phyloP scores from a whole-genome alignment of 192 early-diverging fungal genomes.

The Coemansia sp. region DNA sequence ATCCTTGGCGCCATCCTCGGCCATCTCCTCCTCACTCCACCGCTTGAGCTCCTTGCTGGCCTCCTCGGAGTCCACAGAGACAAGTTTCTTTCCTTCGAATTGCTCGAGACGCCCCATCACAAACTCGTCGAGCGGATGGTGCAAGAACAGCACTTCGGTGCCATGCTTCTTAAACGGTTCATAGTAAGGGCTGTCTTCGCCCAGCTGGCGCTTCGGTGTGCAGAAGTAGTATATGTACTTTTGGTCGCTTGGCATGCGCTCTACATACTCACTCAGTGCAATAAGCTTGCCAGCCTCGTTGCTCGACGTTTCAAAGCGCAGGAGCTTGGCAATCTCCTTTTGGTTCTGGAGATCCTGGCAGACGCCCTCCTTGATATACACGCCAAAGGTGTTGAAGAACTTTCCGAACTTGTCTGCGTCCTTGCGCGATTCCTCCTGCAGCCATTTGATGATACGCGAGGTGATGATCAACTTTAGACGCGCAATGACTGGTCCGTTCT shows the following conservation, averaged over 20 bases:
- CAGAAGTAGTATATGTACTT: constrained; percentile 87
- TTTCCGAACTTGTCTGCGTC: constrained; percentile 65
- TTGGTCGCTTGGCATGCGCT: constrained; percentile 88
- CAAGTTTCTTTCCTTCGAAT: constrained; percentile 77
- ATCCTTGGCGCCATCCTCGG: constrained; percentile 41
- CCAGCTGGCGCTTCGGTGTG: constrained; percentile 66
- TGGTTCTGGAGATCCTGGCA: constrained; percentile 76
- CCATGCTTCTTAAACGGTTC: constrained; percentile 86
- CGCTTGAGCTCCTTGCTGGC: constrained; percentile 66
- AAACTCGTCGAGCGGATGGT: constrained; percentile 75
- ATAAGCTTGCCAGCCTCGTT: constrained; percentile 51
- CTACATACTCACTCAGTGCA: constrained; percentile 75
- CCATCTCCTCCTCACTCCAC: constrained; percentile 60
- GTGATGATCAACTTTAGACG: constrained; percentile 86
- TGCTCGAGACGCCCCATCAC: constrained; percentile 68
- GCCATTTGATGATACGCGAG: constrained; percentile 86
- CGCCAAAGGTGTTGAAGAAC: constrained; percentile 76
- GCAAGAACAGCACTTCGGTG: constrained; percentile 85
- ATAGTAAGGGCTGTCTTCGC: constrained; percentile 84
- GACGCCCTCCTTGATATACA: constrained; percentile 83
- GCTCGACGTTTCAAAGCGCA: constrained; percentile 77
- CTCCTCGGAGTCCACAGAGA: constrained; percentile 60
- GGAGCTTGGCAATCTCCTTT: constrained; percentile 74
- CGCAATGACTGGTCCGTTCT: constrained; percentile 79
- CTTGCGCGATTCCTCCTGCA: constrained; percentile 63